Conservation (phyloP, 1,139 yeast species). For the Taphrina flavorubra region DNA sequence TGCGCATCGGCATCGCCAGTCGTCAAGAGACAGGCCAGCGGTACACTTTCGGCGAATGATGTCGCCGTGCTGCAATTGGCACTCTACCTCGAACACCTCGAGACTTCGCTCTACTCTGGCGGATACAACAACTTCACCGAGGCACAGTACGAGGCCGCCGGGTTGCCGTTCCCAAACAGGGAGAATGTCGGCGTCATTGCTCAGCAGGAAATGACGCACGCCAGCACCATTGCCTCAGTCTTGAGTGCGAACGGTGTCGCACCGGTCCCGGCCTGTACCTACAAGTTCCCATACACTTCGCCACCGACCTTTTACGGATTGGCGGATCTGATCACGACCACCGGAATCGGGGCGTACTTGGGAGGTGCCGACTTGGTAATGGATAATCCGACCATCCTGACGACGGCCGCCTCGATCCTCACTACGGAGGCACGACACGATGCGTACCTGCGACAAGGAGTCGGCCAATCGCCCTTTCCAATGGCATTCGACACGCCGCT, state of each 20-base stretch:
- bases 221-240: slow-evolving; percentile 2
- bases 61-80: slow-evolving; percentile 46
- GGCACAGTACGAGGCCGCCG: slow-evolving; percentile 42
- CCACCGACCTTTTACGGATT: slow-evolving; percentile 43
- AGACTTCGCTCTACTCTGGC: slow-evolving; percentile 44
- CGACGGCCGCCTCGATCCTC: slow-evolving; percentile 44
- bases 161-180: slow-evolving; percentile 42
- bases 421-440: slow-evolving; percentile 44
- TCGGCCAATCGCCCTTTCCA: slow-evolving; percentile 37
- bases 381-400: slow-evolving; percentile 24
- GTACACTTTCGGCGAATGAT: slow-evolving; percentile 38
- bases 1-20: slow-evolving; percentile 22
- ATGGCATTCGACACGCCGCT: slow-evolving; percentile 37
- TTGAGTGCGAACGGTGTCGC: slow-evolving; percentile 29
- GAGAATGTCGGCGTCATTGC: slow-evolving; percentile 43
- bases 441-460: slow-evolving; percentile 41
- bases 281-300: slow-evolving; percentile 41
- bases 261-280: slow-evolving; percentile 45
- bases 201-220: slow-evolving; percentile 31
- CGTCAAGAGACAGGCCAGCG: slow-evolving; percentile 24
- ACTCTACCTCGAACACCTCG: slow-evolving; percentile 45
- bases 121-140: slow-evolving; percentile 42
- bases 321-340: slow-evolving; percentile 36
- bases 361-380: slow-evolving; percentile 36
- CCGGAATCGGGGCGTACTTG: slow-evolving; percentile 44